phyloP scores from a whole-genome alignment of 305 asterid genomes.

The Fraxinus dipetala region DNA sequence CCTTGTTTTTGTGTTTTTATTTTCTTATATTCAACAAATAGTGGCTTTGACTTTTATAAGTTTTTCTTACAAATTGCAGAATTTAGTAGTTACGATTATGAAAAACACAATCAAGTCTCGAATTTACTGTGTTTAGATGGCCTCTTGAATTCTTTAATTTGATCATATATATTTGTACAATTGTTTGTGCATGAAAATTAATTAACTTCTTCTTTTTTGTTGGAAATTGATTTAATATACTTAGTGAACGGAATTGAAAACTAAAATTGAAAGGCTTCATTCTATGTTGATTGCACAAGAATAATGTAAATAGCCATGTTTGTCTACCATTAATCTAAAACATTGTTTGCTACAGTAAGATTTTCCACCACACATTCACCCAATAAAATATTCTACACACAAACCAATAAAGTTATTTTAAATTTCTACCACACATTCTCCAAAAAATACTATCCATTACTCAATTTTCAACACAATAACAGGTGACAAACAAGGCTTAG shows the following conservation, averaged over 20 bases:
- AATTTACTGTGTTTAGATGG: not conserved
- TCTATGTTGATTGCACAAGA: not conserved
- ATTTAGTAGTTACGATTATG: not conserved
- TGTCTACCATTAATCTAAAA: no score
- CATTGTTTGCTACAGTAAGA: no score
- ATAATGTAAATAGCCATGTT: not conserved
- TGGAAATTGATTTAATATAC: not conserved
- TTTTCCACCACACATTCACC: no score
- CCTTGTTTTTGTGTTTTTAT: not conserved
- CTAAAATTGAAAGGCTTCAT: not conserved
- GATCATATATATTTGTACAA: not conserved
- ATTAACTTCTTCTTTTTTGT: not conserved
- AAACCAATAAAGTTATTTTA: no score
- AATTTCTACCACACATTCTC: no score
- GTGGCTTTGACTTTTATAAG: not conserved
- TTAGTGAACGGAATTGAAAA: not conserved
- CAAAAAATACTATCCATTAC: no score
- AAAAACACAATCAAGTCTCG: not conserved
- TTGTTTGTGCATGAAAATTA: not conserved
- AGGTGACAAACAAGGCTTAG: not conserved
- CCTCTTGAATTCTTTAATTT: not conserved
- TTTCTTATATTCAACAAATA: not conserved
- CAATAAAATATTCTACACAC: no score
- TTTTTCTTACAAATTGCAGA: not conserved
- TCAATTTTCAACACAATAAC: no score